Percentiles rank a stretch among this genome's conserved stretches.
These are phyloP conservation scores for Brettanomyces bruxellensis DNA, from an alignment of 805 yeast species.

Conservation along the genomic window DNA sequence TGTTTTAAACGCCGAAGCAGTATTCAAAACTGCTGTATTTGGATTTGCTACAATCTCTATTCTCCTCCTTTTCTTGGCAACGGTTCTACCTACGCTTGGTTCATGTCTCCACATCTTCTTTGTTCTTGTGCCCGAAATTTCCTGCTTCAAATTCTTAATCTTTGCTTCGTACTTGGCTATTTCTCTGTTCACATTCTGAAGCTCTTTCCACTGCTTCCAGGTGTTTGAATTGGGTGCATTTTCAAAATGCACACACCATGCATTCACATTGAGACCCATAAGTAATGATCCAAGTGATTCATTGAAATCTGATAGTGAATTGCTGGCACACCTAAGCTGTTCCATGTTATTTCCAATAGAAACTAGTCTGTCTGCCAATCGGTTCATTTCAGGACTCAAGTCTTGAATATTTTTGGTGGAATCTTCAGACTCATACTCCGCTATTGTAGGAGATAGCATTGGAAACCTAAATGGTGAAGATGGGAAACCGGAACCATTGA, in stretches of 20 bases:
- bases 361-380: not conserved
- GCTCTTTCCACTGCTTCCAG: constrained; percentile 13
- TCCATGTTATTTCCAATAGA: constrained; percentile 46
- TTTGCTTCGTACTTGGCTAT: not conserved
- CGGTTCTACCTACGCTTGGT: not conserved
- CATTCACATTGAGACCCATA: constrained; percentile 75
- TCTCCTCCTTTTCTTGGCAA: no score
- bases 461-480: no score
- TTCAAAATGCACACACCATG: constrained; percentile 77
- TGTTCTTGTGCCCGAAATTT: no score
- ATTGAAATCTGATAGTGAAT: constrained; percentile 55
- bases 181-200: constrained; percentile 7
- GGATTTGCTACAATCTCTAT: no score
- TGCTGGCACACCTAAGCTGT: constrained; percentile 51
- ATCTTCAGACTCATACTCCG: no score
- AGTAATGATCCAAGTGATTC: constrained; percentile 66
- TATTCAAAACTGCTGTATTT: not conserved
- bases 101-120: not conserved
- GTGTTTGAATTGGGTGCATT: constrained; percentile 15
- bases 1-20: not conserved
- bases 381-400: not conserved
- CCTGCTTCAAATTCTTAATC: no score
- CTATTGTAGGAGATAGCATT: no score
- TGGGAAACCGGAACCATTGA: no score
- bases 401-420: no score